Percentiles rank a stretch among this genome's conserved stretches.
These are phyloP conservation scores for Elongisporangium undulatum DNA, from an alignment of 352 stramenopile species.

Conservation along the genomic window DNA sequence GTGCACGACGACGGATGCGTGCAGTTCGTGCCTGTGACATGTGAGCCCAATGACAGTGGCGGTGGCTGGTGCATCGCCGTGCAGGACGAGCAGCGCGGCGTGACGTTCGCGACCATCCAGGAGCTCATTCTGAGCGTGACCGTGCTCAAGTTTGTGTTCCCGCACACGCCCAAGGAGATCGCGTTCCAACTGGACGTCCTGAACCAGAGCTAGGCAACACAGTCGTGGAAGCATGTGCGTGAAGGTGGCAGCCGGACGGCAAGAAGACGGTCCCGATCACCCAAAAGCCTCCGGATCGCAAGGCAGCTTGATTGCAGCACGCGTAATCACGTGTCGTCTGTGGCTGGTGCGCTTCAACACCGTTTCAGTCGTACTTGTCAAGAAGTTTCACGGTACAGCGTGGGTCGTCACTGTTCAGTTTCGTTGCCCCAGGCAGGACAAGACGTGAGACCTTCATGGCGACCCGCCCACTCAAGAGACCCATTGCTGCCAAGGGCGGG, in stretches of 20 bases:
- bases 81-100: constrained; percentile 37
- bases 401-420: not conserved
- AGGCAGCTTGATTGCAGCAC: too few species aligned
- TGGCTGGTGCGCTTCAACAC: too few species aligned
- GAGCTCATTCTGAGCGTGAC: constrained; percentile 75
- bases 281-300: too few species aligned
- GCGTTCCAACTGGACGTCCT: constrained; percentile 35
- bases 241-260: too few species aligned
- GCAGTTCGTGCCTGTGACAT: constrained; percentile 76
- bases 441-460: not conserved
- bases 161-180: constrained; percentile 69
- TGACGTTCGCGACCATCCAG: constrained; percentile 57
- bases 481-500: not conserved
- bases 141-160: constrained; percentile 78
- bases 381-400: not conserved
- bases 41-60: constrained; percentile 21
- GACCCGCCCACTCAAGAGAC: not conserved
- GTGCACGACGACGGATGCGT: constrained; percentile 55
- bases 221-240: too few species aligned
- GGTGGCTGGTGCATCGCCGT: constrained; percentile 59
- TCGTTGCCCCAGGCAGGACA: not conserved
- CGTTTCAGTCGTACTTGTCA: too few species aligned
- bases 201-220: too few species aligned
- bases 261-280: too few species aligned
- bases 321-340: too few species aligned